A percentile compares a stretch with the other conserved stretches of the same genome.
Conservation (phyloP, 2,329 filamentous ascomycete species). For the Xylaria sp. region DNA sequence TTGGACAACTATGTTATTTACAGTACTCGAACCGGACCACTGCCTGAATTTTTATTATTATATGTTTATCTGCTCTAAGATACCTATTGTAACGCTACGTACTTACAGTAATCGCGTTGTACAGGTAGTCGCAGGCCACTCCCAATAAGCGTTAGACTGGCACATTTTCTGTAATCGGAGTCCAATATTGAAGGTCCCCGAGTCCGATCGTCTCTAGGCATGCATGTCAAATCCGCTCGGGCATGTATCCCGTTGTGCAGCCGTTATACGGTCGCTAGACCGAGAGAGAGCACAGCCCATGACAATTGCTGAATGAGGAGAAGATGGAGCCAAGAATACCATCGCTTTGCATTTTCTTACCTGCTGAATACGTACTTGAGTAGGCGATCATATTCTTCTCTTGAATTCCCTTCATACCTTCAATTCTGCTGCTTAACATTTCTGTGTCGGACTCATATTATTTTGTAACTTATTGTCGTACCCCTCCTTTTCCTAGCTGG, state of each 20-base stretch:
- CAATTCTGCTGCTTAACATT: not conserved
- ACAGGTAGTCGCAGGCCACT: not conserved
- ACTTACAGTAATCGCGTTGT: not conserved
- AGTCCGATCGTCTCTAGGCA: conserved; percentile 12
- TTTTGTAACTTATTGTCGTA: not conserved
- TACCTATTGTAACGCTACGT: not conserved
- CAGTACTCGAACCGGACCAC: not conserved
- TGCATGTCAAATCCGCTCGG: conserved; percentile 26
- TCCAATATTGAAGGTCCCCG: conserved; percentile 25
- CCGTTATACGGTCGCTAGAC: conserved; percentile 22
- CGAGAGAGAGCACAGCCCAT: not conserved
- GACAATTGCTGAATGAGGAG: conserved; percentile 17
- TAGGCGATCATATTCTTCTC: not conserved
- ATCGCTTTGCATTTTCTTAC: not conserved
- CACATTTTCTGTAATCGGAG: conserved; percentile 15
- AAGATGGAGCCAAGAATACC: conserved; percentile 18
- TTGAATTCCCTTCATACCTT: not conserved
- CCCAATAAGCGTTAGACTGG: conserved; percentile 22
- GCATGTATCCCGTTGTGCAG: conserved; percentile 26
- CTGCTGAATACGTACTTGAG: not conserved
- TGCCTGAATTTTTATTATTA: not conserved
- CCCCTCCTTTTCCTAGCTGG: not conserved
- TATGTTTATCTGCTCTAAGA: not conserved
- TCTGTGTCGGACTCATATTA: too few species aligned
- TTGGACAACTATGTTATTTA: too few species aligned